Conservation (phyloP, 148 eudicot species). For the Rhododendron vialii region DNA sequence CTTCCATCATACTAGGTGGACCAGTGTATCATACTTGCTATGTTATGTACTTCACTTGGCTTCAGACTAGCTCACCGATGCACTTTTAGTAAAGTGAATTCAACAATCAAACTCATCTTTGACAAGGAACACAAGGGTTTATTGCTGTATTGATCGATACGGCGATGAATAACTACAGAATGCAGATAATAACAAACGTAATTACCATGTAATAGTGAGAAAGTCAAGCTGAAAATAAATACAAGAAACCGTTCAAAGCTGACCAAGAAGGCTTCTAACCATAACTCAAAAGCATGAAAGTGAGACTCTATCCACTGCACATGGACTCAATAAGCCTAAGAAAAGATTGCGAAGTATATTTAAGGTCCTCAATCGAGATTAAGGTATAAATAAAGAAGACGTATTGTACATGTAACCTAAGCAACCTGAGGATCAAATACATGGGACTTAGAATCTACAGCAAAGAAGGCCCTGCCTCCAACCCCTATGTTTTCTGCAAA, state of each 20-base stretch:
- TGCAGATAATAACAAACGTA: background rate
- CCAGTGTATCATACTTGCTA: background rate
- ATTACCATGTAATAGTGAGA: background rate
- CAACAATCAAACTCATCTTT: background rate
- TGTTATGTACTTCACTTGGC: background rate
- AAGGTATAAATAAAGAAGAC: background rate
- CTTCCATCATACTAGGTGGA: background rate
- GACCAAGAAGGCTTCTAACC: background rate
- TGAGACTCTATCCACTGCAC: conserved; percentile 4
- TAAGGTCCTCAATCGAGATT: conserved; percentile 2
- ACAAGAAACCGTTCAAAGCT: background rate
- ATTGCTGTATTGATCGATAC: background rate
- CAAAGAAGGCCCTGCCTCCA: conserved; percentile 66
- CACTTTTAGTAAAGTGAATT: background rate
- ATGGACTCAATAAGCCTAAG: conserved; percentile 10
- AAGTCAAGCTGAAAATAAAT: background rate
- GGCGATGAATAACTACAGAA: background rate
- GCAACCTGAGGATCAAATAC: conserved; percentile 2
- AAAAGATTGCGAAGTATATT: conserved; percentile 8
- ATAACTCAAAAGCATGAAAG: background rate
- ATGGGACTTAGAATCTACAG: conserved; percentile 65
- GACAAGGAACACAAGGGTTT: background rate
- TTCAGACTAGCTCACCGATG: background rate
- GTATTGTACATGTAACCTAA: conserved; percentile 2
- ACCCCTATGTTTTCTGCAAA: conserved; percentile 49